Evolutionary conservation across 2,329 filamentous ascomycete genomes (phyloP), one percentile per base, ranked within the genome.

Genomic region (Sclerotinia sclerotiorum): DNA sequence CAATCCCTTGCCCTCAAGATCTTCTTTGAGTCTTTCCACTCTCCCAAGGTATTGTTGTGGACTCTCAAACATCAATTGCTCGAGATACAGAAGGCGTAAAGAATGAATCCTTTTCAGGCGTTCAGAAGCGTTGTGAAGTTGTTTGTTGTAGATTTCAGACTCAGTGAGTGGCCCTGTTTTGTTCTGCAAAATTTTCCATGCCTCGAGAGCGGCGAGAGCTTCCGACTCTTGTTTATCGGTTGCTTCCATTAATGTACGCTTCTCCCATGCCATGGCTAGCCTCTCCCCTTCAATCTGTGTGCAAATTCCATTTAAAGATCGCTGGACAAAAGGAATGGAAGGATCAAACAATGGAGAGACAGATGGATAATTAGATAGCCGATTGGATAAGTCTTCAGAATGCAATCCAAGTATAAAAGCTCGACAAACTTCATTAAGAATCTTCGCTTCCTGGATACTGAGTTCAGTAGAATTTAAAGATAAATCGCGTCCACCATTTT

Each of bases 221-320:
- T 82, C 77, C 8, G 76, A 74, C 69, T 83, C 80, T 21, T 73
- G 76, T 7, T 75, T 71, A 5, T 77, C 72, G 39, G 79, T 77
- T 35, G 72, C 75, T 69, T 81, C 82, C n/a, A 63, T 73, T 1
- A 82, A 70, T 5, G 67, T 72, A 19, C 75, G 77, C 54, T 61
- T 74, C 27, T 83, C 81, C 81, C 81, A 86, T 3, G 79, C 73
- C 74, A 84, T 80, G 1, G 84, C 78, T 29, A 87, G 75, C 27
- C 79, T 78, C 73, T 89, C 87, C 10, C 87, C 87, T 72, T 89
- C 87, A 2, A 82, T 77, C 71, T 88, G 84, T 19, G 79, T 82
- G 69, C 80, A 82, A 2, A 87, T 81, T 0, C 85, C 84, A n/a
- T 80, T 77, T 0, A 89, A 81, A 4, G 85, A 85, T 51, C 84